These are phyloP conservation scores for Dipodascus albidus DNA, from an alignment of 805 yeast species.

Conservation along the genomic window DNA sequence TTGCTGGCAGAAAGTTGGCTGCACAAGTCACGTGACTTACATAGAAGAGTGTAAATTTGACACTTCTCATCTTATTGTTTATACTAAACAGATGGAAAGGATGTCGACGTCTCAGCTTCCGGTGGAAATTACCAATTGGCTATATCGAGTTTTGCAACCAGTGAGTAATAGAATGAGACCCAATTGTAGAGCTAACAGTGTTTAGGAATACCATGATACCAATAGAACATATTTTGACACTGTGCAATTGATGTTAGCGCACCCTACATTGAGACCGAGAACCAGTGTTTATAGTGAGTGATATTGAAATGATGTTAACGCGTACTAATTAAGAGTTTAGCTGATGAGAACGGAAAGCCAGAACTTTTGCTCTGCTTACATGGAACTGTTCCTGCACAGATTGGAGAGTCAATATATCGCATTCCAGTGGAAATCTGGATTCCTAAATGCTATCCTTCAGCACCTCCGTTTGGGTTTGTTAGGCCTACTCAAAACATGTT, in stretches of 20 bases:
- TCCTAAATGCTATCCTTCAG: conserved; percentile 59
- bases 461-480: conserved; percentile 56
- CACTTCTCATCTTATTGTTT: not conserved
- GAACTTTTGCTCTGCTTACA: conserved; percentile 50
- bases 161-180: conserved; percentile 18
- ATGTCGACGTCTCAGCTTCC: conserved; percentile 18
- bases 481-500: conserved; percentile 38
- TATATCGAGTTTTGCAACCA: conserved; percentile 42
- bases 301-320: too few species aligned
- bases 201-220: conserved; percentile 44
- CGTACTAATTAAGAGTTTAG: conserved; percentile 9
- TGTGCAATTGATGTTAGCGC: conserved; percentile 38
- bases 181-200: not conserved
- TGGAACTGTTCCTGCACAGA: conserved; percentile 39
- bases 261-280: conserved; percentile 48
- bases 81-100: not conserved
- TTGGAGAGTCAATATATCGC: conserved; percentile 24
- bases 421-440: conserved; percentile 67
- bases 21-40: not conserved
- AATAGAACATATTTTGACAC: conserved; percentile 52
- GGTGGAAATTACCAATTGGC: conserved; percentile 43
- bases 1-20: not conserved
- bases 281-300: conserved; percentile 44
- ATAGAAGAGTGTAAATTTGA: too few species aligned
- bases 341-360: conserved; percentile 46